Evolutionary conservation across 441 rosid species (phyloP), one percentile per base, ranked within the genome.

Genomic region (Manihot esculenta): DNA sequence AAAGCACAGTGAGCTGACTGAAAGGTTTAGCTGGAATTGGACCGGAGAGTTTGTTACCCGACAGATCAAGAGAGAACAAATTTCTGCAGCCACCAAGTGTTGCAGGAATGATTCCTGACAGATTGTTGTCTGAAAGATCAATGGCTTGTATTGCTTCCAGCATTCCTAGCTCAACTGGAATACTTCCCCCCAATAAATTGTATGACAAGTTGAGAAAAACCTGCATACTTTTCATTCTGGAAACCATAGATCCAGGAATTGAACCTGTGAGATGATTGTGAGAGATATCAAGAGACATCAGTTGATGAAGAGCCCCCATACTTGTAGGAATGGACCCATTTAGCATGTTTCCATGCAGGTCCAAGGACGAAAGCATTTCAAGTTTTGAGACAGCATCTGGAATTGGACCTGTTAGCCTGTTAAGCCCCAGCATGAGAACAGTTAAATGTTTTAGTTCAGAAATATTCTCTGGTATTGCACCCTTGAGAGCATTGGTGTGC

Each of bases 271-370:
- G 84, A 53, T 74, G 84, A 81, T 89, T 91, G 74, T 78, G 76
- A 3, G 97, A 93, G 78, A 93, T 76, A 81, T 93, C 98, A 2
- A 91, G 69, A 13, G 87, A 35, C 72, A 72, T 57, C 21, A 91
- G 86, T 2, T 80, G 79, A 33, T 57, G 60, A 42, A 91, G 85
- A 44, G 72, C 58, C 60, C 70, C 81, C 71, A 91, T 76, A 74
- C 87, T 83, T 57, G 30, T 20, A n/a, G 98, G 98, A 71, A 93
- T 84, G 20, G 90, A 85, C 7, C 96, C 98, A 8, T 83, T 87
- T 38, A 93, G 76, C 83, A 70, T 68, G 88, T 93, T 91, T 63
- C 84, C 79, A 14, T 74, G 77, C 68, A 93, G 89, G 67, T 77
- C 77, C 72, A 91, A 81, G 76, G 41, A 53, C 0, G 88, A 77